Evolutionary conservation across 441 rosid genomes (phyloP).

Genomic region (Populus trichocarpa): DNA sequence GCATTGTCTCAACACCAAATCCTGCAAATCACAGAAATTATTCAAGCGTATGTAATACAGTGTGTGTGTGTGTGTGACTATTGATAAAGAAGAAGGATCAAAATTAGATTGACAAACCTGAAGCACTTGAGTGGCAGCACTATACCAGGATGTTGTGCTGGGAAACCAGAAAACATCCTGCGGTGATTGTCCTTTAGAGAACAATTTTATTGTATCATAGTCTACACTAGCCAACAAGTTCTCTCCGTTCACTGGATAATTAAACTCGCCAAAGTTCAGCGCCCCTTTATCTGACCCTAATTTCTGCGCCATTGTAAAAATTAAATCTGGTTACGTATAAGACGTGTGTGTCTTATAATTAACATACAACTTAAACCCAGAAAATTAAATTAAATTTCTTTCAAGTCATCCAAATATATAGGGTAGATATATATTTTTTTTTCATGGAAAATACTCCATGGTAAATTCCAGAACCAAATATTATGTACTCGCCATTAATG

Average conservation of each 20-base stretch:
- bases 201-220: conserved; percentile 22
- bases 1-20: conserved; percentile 23
- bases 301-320: conserved; percentile 10
- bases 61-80: background rate
- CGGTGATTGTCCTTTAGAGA: conserved; percentile 20
- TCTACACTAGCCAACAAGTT: conserved; percentile 29
- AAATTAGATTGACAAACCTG: conserved; percentile 12
- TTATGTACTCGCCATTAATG: no score
- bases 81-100: background rate
- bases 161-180: conserved; percentile 32
- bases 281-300: conserved; percentile 25
- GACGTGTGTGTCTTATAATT: no score
- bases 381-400: no score
- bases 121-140: conserved; percentile 20
- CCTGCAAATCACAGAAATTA: conserved; percentile 13
- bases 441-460: no score
- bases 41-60: no score
- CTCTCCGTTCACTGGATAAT: conserved; percentile 27
- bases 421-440: no score
- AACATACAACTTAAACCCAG: no score
- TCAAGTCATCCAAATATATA: no score
- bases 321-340: no score
- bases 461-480: no score
- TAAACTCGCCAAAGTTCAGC: conserved; percentile 31
- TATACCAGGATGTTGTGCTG: conserved; percentile 21